Evolutionary conservation across 176 grass and related monocot genomes (phyloP), one percentile per base, ranked within the genome.

Genomic region (Bromus sterilis): DNA sequence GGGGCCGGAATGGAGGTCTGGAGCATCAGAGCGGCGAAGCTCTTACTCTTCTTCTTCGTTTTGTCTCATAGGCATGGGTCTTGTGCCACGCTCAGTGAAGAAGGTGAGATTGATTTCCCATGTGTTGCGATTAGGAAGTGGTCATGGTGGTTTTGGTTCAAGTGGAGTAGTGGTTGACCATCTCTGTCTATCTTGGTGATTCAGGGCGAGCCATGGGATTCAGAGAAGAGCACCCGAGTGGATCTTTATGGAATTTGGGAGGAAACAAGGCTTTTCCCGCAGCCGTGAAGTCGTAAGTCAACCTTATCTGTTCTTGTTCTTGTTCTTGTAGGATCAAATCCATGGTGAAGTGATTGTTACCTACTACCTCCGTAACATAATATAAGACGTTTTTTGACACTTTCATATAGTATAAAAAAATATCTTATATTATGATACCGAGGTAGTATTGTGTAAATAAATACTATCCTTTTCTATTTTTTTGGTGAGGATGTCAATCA

Each of bases 271-370:
- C 53, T 64, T 29, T 26, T 10, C 64, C 56, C 28, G 72, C 75
- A 73, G 68, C 80, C 20, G 60, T 77, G 65, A 43, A 78, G 42
- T 82, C 68, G 93, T 96, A 88, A 93, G 93, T 88, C 59, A 61
- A 32, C 55, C 42, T 71, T 46, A 35, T 83, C 12, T 56, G 9
- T 55, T 74, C 23, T 76, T 80, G 9, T 55, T 74, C 23, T 76
- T 80, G 31, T 77, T 11, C 11, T 28, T 11, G 15, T 7, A 39
- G 14, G 23, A 72, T 51, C 12, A 25, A 53, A 80, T 55, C 16
- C 55, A 35, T 84, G 71, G 5, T 21, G 37, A 67, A 67, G 37
- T 62, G 0, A 66, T n/a, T n/a, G 71, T 14, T 75, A 40, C 6
- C 6, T n/a, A n/a, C n/a, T n/a, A n/a, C n/a, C n/a, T n/a, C n/a